phyloP scores from a whole-genome alignment of 352 stramenopile genomes.

The Pseudoperonospora humuli region DNA sequence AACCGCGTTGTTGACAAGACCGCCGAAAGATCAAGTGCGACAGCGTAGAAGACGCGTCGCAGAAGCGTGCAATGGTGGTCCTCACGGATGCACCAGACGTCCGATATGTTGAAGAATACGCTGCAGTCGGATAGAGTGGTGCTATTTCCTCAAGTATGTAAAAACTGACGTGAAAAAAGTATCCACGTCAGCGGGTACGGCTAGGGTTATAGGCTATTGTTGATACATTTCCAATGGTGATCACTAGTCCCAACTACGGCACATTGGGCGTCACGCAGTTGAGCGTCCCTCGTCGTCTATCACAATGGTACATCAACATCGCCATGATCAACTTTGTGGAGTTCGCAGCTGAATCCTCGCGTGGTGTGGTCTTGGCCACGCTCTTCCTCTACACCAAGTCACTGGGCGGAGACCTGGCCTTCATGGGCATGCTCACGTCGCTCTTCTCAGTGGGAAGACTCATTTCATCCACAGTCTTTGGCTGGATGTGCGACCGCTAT shows the following conservation, averaged over 20 bases:
- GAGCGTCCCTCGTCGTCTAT: slow-evolving; percentile 21
- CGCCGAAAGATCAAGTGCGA: too few relatives aligned
- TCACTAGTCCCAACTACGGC: slow-evolving; percentile 11
- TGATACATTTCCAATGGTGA: too few relatives aligned
- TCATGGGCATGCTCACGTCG: slow-evolving; percentile 68
- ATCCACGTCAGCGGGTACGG: too few relatives aligned
- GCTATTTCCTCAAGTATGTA: too few relatives aligned
- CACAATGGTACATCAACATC: slow-evolving; percentile 62
- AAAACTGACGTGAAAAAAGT: too few relatives aligned
- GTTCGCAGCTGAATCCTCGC: slow-evolving; percentile 64
- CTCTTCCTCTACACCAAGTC: slow-evolving; percentile 79
- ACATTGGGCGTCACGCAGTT: slow-evolving; percentile 5
- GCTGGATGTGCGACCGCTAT: slow-evolving; percentile 73
- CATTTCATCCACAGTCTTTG: slow-evolving; percentile 67
- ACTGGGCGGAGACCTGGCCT: slow-evolving; percentile 52
- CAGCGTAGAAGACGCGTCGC: too few relatives aligned
- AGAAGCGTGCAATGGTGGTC: too few relatives aligned
- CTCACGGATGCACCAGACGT: too few relatives aligned
- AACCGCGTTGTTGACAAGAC: too few relatives aligned
- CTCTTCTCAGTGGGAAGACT: slow-evolving; percentile 63
- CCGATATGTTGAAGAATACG: too few relatives aligned
- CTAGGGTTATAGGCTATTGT: too few relatives aligned
- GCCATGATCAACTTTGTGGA: slow-evolving; percentile 74
- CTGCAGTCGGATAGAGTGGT: too few relatives aligned
- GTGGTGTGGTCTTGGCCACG: slow-evolving; percentile 60